Conservation (phyloP, 2,329 filamentous ascomycete species). For the Pseudocercospora pini-densiflorae region DNA sequence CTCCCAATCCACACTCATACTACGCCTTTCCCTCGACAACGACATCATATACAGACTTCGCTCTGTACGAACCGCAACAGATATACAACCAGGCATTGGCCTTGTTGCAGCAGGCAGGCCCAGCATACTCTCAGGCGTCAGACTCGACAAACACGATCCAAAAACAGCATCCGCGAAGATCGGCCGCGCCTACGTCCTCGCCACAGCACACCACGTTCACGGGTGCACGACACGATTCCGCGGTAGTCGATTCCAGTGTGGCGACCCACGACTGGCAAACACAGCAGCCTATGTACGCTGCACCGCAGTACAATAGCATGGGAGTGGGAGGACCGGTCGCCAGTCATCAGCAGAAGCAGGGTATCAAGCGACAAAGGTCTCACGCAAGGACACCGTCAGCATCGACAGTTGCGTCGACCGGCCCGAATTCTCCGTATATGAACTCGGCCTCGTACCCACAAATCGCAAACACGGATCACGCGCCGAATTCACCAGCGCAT, state of each 20-base stretch:
- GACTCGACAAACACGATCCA: slow-evolving; percentile 1
- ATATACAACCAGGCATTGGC: slow-evolving; percentile 26
- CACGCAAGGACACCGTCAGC: slow-evolving; percentile 43
- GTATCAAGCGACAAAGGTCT: slow-evolving; percentile 31
- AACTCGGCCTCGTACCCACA: slow-evolving; percentile 43
- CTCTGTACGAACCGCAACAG: slow-evolving; percentile 17
- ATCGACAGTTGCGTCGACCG: slow-evolving; percentile 49
- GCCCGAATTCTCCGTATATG: slow-evolving; percentile 50
- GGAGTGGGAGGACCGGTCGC: slow-evolving; percentile 33
- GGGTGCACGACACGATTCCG: slow-evolving; percentile 21
- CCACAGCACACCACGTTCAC: slow-evolving; percentile 10
- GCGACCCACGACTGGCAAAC: slow-evolving; percentile 24
- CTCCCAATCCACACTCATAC: not conserved
- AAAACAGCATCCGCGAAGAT: slow-evolving; percentile 9
- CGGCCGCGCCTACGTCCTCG: slow-evolving; percentile 10
- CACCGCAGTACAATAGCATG: slow-evolving; percentile 30
- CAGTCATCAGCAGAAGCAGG: slow-evolving; percentile 21
- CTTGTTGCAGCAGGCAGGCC: slow-evolving; percentile 13
- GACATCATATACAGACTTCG: slow-evolving; percentile 13
- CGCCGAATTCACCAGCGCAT: slow-evolving; percentile 45
- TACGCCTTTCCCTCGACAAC: slow-evolving; percentile 13
- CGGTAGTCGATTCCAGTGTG: slow-evolving; percentile 21
- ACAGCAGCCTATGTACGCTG: slow-evolving; percentile 26
- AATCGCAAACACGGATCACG: slow-evolving; percentile 52
- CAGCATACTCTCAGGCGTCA: slow-evolving; percentile 5